Evolutionary conservation across 2,329 filamentous ascomycete species (phyloP).

Genomic region (Calonectria pseudoturangicola): DNA sequence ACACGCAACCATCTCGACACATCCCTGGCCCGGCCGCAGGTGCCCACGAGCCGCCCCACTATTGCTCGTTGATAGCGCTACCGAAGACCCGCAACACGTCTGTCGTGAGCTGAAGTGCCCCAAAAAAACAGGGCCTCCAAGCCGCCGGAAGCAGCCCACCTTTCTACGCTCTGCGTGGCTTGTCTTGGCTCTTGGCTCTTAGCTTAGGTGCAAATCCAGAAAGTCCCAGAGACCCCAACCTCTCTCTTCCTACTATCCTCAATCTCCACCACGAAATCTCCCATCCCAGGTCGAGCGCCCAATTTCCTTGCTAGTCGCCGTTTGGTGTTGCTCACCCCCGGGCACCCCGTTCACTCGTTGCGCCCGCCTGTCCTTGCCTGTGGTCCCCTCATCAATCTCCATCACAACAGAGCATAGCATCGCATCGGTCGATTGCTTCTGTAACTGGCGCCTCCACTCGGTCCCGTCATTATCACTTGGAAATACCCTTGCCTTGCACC

Average conservation of each 20-base stretch:
- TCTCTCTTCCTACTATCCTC: constrained; percentile 50
- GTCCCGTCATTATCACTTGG: constrained; percentile 50
- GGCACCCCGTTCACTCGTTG: constrained; percentile 45
- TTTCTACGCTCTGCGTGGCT: constrained; percentile 40
- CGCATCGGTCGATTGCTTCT: constrained; percentile 53
- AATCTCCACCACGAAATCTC: constrained; percentile 57
- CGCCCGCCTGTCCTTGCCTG: constrained; percentile 41
- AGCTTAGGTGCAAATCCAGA: constrained; percentile 27
- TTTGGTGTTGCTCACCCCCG: constrained; percentile 48
- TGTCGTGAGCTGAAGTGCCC: constrained; percentile 12
- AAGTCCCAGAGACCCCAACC: constrained; percentile 49
- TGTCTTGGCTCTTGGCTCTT: constrained; percentile 27
- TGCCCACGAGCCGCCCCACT: constrained; percentile 48
- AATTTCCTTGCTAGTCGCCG: constrained; percentile 56
- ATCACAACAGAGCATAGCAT: constrained; percentile 37
- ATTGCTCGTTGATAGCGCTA: constrained; percentile 40
- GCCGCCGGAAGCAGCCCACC: constrained; percentile 54
- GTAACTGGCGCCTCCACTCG: constrained; percentile 44
- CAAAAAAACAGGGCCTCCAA: constrained; percentile 41
- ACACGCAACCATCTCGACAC: constrained; percentile 39
- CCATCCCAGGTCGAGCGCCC: constrained; percentile 49
- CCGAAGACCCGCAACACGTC: constrained; percentile 27
- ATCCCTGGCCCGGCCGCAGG: constrained; percentile 40
- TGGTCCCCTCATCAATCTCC: constrained; percentile 47
- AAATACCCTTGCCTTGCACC: constrained; percentile 49